Base-by-base conservation (phyloP, 2,329 filamentous ascomycete species). In the Ustulina deusta region DNA sequence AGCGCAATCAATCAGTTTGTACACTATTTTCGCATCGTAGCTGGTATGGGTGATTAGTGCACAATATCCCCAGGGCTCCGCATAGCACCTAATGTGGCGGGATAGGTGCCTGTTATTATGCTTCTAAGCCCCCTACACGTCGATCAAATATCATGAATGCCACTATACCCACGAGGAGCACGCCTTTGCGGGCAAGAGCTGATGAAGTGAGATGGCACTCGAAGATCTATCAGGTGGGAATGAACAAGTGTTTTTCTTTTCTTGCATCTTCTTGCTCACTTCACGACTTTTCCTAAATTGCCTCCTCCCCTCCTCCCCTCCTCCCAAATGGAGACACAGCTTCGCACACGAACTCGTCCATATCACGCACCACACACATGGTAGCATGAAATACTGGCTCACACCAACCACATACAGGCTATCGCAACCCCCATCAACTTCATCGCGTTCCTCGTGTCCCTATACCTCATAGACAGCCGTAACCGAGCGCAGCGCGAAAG, bases 381-480 rank as follows among this genome's bases (percentile, higher is more conserved):
- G 36, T 29, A 46, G 27, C 15, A 44, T 29, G 20, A 32, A 2
- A 17, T 49, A 38, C n/a, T 27, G 10, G 29, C 55, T 59, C 20
- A 61, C 58, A 25, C 20, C 34, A 54, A 42, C 17, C 25, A 27
- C 4, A 20, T 1, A 34, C 65, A 86, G 83, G 62, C 82, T 22
- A 72, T 92, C 72, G 82, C 90, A 79, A 90, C 89, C 0, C 89
- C 90, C 7, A 72, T 92, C 69, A 83, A 88, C 70, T 87, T 91
- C 76, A 81, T 88, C 58, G 86, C 88, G 25, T 91, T 92, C 79
- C 77, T 93, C 48, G 52, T 91, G 70, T 91, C 90, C 1, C 85
- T 92, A 52, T 83, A 85, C 75, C 78, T 91, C 59, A 84, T 92
- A 49, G 89, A 92, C 79, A 80, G 84, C 58, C 83, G 83, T 65